phyloP scores from a whole-genome alignment of 192 early-diverging fungal genomes.

The Coemansia sp. region DNA sequence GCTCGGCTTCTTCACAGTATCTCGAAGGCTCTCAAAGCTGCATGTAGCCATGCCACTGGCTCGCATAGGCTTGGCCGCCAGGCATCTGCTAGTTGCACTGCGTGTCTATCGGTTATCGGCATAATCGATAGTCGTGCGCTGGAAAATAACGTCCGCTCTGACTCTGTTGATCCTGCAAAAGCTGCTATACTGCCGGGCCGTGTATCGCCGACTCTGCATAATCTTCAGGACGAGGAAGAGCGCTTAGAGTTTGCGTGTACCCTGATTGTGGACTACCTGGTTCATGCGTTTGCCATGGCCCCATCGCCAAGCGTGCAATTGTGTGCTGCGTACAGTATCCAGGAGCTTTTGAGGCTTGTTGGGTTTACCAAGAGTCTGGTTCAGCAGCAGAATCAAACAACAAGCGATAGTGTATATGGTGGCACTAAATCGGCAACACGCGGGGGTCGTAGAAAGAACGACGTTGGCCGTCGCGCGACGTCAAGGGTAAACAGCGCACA shows the following conservation, averaged over 20 bases:
- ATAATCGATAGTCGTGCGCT: constrained; percentile 18
- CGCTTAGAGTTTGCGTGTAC: constrained; percentile 46
- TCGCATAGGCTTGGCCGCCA: constrained; percentile 25
- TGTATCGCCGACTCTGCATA: constrained; percentile 12
- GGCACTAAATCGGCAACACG: not conserved
- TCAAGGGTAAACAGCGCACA: not conserved
- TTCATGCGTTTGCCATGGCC: constrained; percentile 45
- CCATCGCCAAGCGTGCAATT: constrained; percentile 48
- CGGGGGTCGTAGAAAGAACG: constrained; percentile 8
- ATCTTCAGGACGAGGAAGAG: constrained; percentile 32
- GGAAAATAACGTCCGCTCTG: not conserved
- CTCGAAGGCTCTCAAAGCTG: constrained; percentile 18
- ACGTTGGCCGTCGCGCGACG: constrained; percentile 5
- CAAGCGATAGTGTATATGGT: not conserved
- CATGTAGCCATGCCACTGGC: constrained; percentile 14
- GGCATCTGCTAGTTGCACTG: constrained; percentile 44
- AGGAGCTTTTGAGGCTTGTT: constrained; percentile 42
- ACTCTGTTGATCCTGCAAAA: not conserved
- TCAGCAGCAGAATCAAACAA: not conserved
- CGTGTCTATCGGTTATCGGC: constrained; percentile 42
- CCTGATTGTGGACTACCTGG: constrained; percentile 44
- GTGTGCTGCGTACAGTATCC: constrained; percentile 48
- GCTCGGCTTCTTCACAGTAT: constrained; percentile 18
- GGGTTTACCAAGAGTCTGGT: constrained; percentile 45
- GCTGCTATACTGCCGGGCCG: not conserved